These are phyloP conservation scores for Podospora pseudopauciseta DNA, from an alignment of 495 filamentous ascomycete genomes.

Conservation along the genomic window DNA sequence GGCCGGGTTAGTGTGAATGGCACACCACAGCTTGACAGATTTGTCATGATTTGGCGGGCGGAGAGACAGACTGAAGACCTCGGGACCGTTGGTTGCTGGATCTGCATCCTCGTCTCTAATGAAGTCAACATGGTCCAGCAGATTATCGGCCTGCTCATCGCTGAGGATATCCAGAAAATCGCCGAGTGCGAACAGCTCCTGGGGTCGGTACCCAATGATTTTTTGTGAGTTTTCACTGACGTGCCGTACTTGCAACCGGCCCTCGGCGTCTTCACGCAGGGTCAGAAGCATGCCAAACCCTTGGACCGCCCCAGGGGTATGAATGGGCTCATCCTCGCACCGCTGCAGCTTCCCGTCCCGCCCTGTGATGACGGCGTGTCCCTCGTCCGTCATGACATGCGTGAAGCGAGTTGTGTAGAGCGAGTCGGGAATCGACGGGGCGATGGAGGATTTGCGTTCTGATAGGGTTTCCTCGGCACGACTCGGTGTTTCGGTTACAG, in stretches of 20 bases:
- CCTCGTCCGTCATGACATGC: constrained; percentile 72
- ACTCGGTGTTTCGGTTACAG: constrained; percentile 14
- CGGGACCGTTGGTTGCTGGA: constrained; percentile 69
- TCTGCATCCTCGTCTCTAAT: constrained; percentile 74
- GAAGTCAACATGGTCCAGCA: constrained; percentile 86
- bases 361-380: constrained; percentile 84
- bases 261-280: constrained; percentile 66
- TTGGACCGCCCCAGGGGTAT: constrained; percentile 87
- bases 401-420: constrained; percentile 69
- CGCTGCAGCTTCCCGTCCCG: constrained; percentile 65
- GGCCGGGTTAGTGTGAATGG: constrained; percentile 66
- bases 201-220: constrained; percentile 76
- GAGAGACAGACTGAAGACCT: constrained; percentile 78
- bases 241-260: constrained; percentile 65
- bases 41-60: constrained; percentile 46
- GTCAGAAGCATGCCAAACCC: constrained; percentile 77
- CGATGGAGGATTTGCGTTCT: constrained; percentile 21
- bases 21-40: constrained; percentile 78
- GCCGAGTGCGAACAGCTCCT: constrained; percentile 67
- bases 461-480: constrained; percentile 19
- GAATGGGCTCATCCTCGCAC: constrained; percentile 93
- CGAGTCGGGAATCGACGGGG: constrained; percentile 35
- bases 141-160: constrained; percentile 75
- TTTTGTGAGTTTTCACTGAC: constrained; percentile 82
- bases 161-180: constrained; percentile 77